Conservation (phyloP, 1,284 basidiomycete species). For the Ceratobasidium sp. region DNA sequence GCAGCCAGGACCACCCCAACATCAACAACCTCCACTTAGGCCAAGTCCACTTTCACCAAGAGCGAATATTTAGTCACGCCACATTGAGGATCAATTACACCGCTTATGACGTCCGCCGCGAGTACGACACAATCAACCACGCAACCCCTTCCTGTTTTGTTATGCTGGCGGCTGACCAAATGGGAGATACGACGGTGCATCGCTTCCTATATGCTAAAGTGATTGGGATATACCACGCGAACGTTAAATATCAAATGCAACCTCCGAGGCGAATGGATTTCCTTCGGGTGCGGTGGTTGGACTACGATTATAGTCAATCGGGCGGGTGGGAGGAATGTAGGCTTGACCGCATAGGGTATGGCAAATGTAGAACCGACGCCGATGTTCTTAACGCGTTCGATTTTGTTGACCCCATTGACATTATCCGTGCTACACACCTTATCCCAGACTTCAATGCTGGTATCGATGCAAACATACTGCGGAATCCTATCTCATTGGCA, state of each 20-base stretch:
- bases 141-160: conserved; percentile 1
- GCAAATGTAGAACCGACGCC: conserved; percentile 51
- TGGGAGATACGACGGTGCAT: conserved; percentile 22
- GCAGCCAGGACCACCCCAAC: neutral
- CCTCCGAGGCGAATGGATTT: conserved; percentile 47
- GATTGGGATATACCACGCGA: conserved; percentile 56
- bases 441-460: conserved; percentile 54
- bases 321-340: conserved; percentile 49
- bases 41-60: conserved; percentile 6
- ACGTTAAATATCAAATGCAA: conserved; percentile 39
- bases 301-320: conserved; percentile 41
- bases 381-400: conserved; percentile 55
- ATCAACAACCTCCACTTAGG: neutral
- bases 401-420: conserved; percentile 59
- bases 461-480: conserved; percentile 13
- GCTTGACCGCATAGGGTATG: conserved; percentile 56
- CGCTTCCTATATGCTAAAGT: conserved; percentile 57
- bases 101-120: conserved; percentile 41
- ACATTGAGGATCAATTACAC: conserved; percentile 36
- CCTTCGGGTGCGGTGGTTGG: conserved; percentile 56
- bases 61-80: conserved; percentile 4
- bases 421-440: conserved; percentile 58
- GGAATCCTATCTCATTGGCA: conserved; percentile 29
- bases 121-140: conserved; percentile 40
- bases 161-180: conserved; percentile 4